Percentiles rank a stretch among this genome's conserved stretches.
phyloP scores from a whole-genome alignment of 257 asterid species.

The Nicotiana attenuata region DNA sequence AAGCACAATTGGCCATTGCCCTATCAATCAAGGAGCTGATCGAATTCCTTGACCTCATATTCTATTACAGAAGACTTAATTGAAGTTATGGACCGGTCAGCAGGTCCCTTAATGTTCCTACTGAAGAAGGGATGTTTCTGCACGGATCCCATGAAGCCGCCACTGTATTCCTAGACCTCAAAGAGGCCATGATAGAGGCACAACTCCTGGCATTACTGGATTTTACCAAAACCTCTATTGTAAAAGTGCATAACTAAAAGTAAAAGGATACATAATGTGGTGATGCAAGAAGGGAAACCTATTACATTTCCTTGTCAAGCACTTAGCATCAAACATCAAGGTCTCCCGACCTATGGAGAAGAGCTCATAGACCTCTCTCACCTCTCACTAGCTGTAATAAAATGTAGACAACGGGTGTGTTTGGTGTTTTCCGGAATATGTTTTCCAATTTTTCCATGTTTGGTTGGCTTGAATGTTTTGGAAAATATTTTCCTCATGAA shows the following conservation, averaged over 20 bases:
- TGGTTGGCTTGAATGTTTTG: too few species aligned
- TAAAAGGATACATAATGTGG: not conserved
- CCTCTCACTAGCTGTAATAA: not conserved
- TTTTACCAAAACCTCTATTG: not conserved
- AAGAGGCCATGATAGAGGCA: not conserved
- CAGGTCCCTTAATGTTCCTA: not conserved
- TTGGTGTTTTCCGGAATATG: too few species aligned
- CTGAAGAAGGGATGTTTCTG: not conserved
- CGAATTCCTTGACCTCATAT: not conserved
- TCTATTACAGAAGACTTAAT: not conserved
- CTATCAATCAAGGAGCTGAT: not conserved
- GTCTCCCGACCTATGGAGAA: not conserved
- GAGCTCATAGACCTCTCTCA: not conserved
- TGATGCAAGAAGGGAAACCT: not conserved
- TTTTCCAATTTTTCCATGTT: too few species aligned
- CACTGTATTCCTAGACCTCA: not conserved
- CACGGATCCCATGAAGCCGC: not conserved
- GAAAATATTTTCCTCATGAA: too few species aligned
- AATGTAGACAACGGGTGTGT: not conserved
- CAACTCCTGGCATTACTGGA: not conserved
- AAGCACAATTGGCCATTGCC: not conserved
- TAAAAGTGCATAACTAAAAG: not conserved
- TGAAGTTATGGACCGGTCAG: not conserved
- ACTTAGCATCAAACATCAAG: constrained; percentile 1
- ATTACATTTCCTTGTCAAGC: not conserved